Base-by-base conservation (phyloP, 768 basidiomycete species). In the Lanmaoa rubissima region DNA sequence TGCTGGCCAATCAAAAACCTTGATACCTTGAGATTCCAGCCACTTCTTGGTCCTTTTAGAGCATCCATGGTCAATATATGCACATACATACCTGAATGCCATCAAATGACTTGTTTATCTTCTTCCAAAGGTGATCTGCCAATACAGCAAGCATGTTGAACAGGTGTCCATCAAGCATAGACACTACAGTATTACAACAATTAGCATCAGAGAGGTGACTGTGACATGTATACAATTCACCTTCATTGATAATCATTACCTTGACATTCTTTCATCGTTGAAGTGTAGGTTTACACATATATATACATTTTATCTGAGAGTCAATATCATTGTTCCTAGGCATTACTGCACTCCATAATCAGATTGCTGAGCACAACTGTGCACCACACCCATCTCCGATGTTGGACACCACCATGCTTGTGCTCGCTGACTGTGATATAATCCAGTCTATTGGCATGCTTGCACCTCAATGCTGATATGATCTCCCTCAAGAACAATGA, bases 171-270 rank as follows among this genome's bases (percentile, higher is more conserved):
- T 88, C 85, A 14, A 89, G 78, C 87, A 88, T 88, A 1, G 87
- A 88, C 1, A 86, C 85, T 88, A 45, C 3, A 45, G 24, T 28
- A 21, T 5, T 35, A 24, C 26, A 2, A 49, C 12, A 3, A 1
- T 54, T 1, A 17, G 16, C 41, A 21, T 13, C 14, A 12, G 2
- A 19, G 1, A 41, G 9, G 1, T 2, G 19, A 19, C 2, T n/a
- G n/a, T 3, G 1, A 14, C 31, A 19, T 26, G 17, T 17, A 28
- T 2, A 11, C 13, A 11, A 63, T 76, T 55, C 51, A 83, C 86
- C 77, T 71, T 88, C 86, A 60, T 88, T 87, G 26, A 88, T 79
- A 56, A 89, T 78, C 49, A 88, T 75, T 2, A 83, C 80, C 60
- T 80, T 77, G 2, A 79, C 81, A 26, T 75, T 72, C 60, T 75